Percentiles rank a stretch among this genome's conserved stretches.
phyloP scores from a whole-genome alignment of 192 early-diverging fungal species.

The Haplosporangium gracile region DNA sequence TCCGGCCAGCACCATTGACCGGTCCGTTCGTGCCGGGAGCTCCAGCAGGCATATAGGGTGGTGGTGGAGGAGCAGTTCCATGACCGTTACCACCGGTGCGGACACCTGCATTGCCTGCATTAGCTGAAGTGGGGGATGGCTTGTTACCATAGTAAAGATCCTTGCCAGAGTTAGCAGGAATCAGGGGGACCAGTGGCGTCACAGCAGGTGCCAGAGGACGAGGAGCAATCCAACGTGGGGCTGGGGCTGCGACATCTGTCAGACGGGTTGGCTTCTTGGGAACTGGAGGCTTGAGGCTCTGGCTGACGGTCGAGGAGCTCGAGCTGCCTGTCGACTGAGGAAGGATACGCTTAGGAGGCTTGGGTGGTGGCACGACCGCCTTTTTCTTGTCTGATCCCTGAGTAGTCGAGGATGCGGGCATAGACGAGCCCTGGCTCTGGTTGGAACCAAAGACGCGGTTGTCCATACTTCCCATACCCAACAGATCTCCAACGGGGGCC shows the following conservation, averaged over 20 bases:
- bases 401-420: neutral
- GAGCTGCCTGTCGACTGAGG: slow-evolving; percentile 54
- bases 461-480: slow-evolving; percentile 41
- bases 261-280: slow-evolving; percentile 45
- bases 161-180: slow-evolving; percentile 14
- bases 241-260: slow-evolving; percentile 6
- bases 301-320: slow-evolving; percentile 43
- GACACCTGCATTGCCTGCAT: neutral
- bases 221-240: slow-evolving; percentile 49
- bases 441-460: slow-evolving; percentile 2
- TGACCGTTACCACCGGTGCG: neutral
- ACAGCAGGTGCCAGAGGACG: slow-evolving; percentile 16
- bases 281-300: slow-evolving; percentile 43
- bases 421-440: neutral
- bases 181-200: slow-evolving; percentile 4
- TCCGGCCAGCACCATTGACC: neutral
- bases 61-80: neutral
- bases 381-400: slow-evolving; percentile 18
- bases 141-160: slow-evolving; percentile 22
- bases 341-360: slow-evolving; percentile 48
- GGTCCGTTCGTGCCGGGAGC: neutral
- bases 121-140: neutral
- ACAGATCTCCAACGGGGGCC: slow-evolving; percentile 39
- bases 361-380: slow-evolving; percentile 26
- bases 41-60: neutral